These are phyloP conservation scores for Mitragyna speciosa DNA, from an alignment of 257 asterid species.

Conservation along the genomic window DNA sequence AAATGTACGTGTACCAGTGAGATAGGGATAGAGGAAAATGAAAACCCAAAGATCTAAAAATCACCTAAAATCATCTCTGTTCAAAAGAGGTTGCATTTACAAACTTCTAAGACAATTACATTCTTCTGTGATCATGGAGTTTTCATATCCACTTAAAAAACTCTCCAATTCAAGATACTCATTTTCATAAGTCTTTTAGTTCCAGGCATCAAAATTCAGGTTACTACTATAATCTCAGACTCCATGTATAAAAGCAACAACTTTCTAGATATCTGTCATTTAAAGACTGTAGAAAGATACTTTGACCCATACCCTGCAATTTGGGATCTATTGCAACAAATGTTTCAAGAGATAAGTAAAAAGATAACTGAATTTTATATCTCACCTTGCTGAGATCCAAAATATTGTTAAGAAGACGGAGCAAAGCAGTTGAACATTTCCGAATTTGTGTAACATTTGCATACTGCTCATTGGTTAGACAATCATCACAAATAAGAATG, in stretches of 20 bases:
- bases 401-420: constrained; percentile 85
- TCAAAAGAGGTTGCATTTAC: background rate
- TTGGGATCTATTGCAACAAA: background rate
- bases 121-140: background rate
- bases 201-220: background rate
- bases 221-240: background rate
- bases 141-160: background rate
- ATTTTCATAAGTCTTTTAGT: background rate
- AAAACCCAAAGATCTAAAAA: background rate
- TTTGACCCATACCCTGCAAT: background rate
- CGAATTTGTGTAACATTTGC: constrained; percentile 80
- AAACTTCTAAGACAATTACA: background rate
- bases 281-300: background rate
- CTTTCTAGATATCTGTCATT: background rate
- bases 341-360: background rate
- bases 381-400: constrained; percentile 93
- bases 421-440: constrained; percentile 87
- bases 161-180: background rate
- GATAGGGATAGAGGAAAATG: background rate
- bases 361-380: constrained; percentile 8
- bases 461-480: constrained; percentile 74
- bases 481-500: constrained; percentile 76
- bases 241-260: background rate
- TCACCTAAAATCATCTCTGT: background rate
- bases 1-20: background rate